Conservation (phyloP, 805 yeast genomes). For the Maudiozyma saulgeensis region DNA sequence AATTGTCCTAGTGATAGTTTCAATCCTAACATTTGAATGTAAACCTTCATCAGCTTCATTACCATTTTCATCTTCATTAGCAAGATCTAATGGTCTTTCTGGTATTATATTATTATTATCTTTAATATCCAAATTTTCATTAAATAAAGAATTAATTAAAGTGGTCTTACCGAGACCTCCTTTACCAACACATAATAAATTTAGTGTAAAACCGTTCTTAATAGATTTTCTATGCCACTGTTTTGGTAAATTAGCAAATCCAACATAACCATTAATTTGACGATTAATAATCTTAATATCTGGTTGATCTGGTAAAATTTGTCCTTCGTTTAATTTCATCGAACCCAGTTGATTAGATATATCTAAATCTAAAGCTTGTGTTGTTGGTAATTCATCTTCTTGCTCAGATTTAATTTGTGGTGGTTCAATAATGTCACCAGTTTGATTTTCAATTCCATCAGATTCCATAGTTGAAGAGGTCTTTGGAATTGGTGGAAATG, state of each 20-base stretch:
- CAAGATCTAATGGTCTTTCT: not conserved
- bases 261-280: slow-evolving; percentile 85
- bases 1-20: slow-evolving; percentile 56
- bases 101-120: not conserved
- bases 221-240: slow-evolving; percentile 97
- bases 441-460: not conserved
- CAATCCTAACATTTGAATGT: slow-evolving; percentile 38
- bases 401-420: not conserved
- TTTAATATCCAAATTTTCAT: slow-evolving; percentile 37
- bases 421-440: not conserved
- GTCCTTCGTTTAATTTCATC: slow-evolving; percentile 9
- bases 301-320: slow-evolving; percentile 29
- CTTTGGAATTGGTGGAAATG: slow-evolving; percentile 4
- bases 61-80: slow-evolving; percentile 6
- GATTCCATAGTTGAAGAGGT: not conserved
- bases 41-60: slow-evolving; percentile 7
- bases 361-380: slow-evolving; percentile 1
- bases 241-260: slow-evolving; percentile 94
- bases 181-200: slow-evolving; percentile 85
- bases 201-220: slow-evolving; percentile 80
- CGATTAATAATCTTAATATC: slow-evolving; percentile 60
- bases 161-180: slow-evolving; percentile 91
- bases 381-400: not conserved
- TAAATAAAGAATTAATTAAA: slow-evolving; percentile 81
- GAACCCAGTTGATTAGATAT: not conserved